phyloP scores from a whole-genome alignment of 495 filamentous ascomycete species.

The Hypomontagnella submonticulosa region DNA sequence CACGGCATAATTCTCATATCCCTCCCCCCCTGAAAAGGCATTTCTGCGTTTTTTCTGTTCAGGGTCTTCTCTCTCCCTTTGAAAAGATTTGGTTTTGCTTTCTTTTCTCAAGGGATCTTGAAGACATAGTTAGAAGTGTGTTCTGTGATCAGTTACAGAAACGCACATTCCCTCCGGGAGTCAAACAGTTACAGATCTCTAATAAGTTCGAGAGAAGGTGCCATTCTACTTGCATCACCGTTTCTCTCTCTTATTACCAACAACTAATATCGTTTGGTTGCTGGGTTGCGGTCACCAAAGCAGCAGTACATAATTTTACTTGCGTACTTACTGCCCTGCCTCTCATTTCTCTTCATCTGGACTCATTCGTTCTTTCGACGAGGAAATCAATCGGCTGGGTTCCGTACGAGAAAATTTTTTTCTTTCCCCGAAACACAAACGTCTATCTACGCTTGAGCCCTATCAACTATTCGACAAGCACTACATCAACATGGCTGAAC shows the following conservation, averaged over 20 bases:
- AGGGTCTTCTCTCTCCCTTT: constrained; percentile 46
- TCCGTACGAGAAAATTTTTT: constrained; percentile 46
- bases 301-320: constrained; percentile 21
- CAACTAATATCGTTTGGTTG: constrained; percentile 24
- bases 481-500: constrained; percentile 81
- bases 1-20: constrained; percentile 38
- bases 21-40: constrained; percentile 35
- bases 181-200: constrained; percentile 7
- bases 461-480: constrained; percentile 3
- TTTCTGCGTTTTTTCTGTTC: constrained; percentile 47
- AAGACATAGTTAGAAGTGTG: constrained; percentile 24
- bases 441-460: constrained; percentile 10
- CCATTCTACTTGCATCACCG: constrained; percentile 9
- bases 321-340: constrained; percentile 21
- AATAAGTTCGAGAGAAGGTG: constrained; percentile 36
- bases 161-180: too few species aligned
- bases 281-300: constrained; percentile 17
- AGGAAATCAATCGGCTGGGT: constrained; percentile 49
- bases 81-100: constrained; percentile 52
- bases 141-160: constrained; percentile 18
- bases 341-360: constrained; percentile 47
- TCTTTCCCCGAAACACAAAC: constrained; percentile 29
- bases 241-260: constrained; percentile 17
- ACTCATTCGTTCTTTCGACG: constrained; percentile 55
- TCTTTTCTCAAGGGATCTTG: constrained; percentile 54